These are phyloP conservation scores for Hypericum androsaemum DNA, from an alignment of 345 rosid species.

Conservation along the genomic window DNA sequence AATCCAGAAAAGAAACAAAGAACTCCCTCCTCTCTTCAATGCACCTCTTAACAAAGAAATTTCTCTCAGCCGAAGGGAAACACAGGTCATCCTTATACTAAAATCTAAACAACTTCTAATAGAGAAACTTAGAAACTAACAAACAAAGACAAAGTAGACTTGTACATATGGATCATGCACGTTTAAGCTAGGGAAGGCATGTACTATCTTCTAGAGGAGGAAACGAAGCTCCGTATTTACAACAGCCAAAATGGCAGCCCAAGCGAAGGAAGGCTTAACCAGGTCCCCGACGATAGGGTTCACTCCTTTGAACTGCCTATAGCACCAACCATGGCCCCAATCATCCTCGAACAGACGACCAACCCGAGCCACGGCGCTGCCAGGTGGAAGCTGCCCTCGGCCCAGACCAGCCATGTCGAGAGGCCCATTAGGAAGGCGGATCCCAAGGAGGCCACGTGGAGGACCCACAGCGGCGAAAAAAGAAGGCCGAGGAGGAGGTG, in stretches of 20 bases:
- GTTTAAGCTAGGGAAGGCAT: no score
- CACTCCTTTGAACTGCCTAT: constrained; percentile 36
- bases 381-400: constrained; percentile 71
- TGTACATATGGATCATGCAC: no score
- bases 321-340: constrained; percentile 45
- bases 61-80: no score
- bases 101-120: no score
- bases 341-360: constrained; percentile 27
- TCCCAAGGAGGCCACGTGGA: constrained; percentile 38
- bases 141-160: no score
- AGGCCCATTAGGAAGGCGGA: constrained; percentile 58
- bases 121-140: no score
- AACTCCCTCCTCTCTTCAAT: no score
- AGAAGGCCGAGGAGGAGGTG: constrained; percentile 16
- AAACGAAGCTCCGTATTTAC: constrained; percentile 51
- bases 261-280: constrained; percentile 64
- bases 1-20: no score
- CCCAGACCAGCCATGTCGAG: constrained; percentile 95
- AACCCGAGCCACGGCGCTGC: constrained; percentile 45
- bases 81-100: no score
- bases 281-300: constrained; percentile 61
- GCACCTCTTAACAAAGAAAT: no score
- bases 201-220: neutral
- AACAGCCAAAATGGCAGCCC: constrained; percentile 52
- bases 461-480: constrained; percentile 57